Evolutionary conservation across 352 stramenopile species (phyloP), one percentile per base, ranked within the genome.

Genomic region (Nothophytophthora sp.): DNA sequence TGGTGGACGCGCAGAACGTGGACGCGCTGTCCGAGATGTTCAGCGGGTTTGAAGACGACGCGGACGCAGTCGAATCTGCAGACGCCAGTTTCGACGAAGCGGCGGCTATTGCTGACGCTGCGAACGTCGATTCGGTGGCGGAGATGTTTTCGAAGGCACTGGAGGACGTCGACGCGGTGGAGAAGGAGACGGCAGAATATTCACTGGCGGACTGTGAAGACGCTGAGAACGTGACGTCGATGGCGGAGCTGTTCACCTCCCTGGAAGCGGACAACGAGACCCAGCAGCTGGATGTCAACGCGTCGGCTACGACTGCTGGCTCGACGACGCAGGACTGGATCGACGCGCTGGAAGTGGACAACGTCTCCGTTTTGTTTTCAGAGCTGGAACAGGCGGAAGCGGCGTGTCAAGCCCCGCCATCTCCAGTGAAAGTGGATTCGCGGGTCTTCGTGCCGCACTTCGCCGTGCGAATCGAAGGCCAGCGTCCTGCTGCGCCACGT

Each of bases 361-460:
- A 76, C 42, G 44, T 79, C 12, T 58, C 71, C 24, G 54, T 27
- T 36, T 51, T 88, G 32, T 81, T 86, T 30, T 58, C 50, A n/a
- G 63, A 82, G 33, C 50, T 84, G 35, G 72, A 82, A 47, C 30
- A 71, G 34, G 27, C 16, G 23, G 41, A 34, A 16, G 28, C 41
- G 25, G 45, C 36, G 18, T 3, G 40, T 24, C 34, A 5, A 4
- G 18, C 37, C 15, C 22, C 19, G n/a, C n/a, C 27, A 18, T 3
- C 25, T 20, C 38, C 56, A 23, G 43, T 35, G 29, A 70, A 67
- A 40, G 54, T 82, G 19, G 73, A 84, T 42, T 66, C 73, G 29
- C 49, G 73, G 5, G 50, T 86, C 42, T 89, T 86, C 27, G 77
- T 89, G 50, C 75, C 75, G 5, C 63, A 46, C 33, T 83, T 85